These are phyloP conservation scores for Solioccasus polychromus DNA, from an alignment of 768 basidiomycete species.

Conservation along the genomic window DNA sequence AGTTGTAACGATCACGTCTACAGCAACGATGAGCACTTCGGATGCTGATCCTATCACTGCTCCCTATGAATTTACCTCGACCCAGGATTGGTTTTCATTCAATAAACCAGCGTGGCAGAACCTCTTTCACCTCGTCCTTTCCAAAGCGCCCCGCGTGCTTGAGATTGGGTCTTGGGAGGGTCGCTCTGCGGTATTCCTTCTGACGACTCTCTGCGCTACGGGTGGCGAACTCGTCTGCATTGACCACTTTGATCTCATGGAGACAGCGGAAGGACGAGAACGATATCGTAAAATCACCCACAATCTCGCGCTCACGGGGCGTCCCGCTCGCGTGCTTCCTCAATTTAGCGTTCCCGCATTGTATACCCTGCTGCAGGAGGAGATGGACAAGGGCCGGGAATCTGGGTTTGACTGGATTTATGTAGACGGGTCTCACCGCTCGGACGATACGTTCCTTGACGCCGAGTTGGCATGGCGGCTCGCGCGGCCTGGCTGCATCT, in stretches of 20 bases:
- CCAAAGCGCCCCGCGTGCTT: slow-evolving; percentile 43
- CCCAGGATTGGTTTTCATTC: slow-evolving; percentile 57
- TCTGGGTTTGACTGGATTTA: slow-evolving; percentile 60
- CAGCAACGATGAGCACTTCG: slow-evolving; percentile 14
- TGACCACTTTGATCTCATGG: slow-evolving; percentile 57
- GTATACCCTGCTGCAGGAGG: slow-evolving; percentile 46
- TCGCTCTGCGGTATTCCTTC: slow-evolving; percentile 56
- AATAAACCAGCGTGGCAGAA: slow-evolving; percentile 43
- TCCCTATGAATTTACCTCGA: slow-evolving; percentile 43
- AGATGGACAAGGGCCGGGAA: slow-evolving; percentile 26
- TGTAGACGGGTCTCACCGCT: slow-evolving; percentile 56
- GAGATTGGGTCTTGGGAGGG: slow-evolving; percentile 66
- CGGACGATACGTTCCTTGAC: slow-evolving; percentile 60
- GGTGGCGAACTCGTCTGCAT: slow-evolving; percentile 51
- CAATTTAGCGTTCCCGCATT: slow-evolving; percentile 55
- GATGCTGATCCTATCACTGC: slow-evolving; percentile 4
- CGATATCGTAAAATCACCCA: slow-evolving; percentile 42
- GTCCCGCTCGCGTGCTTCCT: slow-evolving; percentile 43
- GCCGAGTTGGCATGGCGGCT: slow-evolving; percentile 58
- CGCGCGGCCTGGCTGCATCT: slow-evolving; percentile 45
- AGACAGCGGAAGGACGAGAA: slow-evolving; percentile 45
- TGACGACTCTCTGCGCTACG: slow-evolving; percentile 43
- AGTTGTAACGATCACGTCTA: neutral
- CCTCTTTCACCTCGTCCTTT: slow-evolving; percentile 38
- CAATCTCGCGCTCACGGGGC: slow-evolving; percentile 46